phyloP scores from a whole-genome alignment of 2,329 filamentous ascomycete genomes.

The Neurospora sp. region DNA sequence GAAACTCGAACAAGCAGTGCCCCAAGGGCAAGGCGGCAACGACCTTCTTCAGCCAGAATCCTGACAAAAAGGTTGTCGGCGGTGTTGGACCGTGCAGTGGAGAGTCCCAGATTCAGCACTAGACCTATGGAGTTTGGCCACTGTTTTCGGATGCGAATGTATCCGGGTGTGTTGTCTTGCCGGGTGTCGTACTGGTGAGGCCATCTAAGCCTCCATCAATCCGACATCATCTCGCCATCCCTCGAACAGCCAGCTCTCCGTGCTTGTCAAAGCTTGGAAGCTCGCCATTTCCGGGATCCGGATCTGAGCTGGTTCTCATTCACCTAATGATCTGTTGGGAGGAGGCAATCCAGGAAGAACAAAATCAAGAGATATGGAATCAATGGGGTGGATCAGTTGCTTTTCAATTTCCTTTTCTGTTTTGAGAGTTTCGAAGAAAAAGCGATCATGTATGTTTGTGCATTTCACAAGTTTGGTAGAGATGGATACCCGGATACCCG shows the following conservation, averaged over 20 bases:
- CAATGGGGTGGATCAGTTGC: not conserved
- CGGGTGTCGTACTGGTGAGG: not conserved
- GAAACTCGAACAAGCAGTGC: conserved; percentile 6
- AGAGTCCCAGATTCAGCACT: not conserved
- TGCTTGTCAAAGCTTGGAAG: not conserved
- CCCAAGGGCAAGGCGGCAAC: conserved; percentile 8
- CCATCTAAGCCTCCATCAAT: not conserved
- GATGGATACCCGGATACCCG: not conserved
- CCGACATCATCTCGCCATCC: not conserved
- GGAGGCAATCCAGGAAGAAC: not conserved
- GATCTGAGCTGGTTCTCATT: not conserved
- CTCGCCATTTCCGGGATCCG: not conserved
- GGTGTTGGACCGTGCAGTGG: not conserved
- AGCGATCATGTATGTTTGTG: not conserved
- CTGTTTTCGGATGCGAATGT: not conserved
- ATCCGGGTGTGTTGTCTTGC: not conserved
- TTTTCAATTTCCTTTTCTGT: not conserved
- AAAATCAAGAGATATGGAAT: not conserved
- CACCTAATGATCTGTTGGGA: not conserved
- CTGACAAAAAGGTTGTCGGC: not conserved
- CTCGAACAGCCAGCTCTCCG: not conserved
- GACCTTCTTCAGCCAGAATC: not conserved
- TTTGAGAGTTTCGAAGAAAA: not conserved
- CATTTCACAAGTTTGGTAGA: not conserved
- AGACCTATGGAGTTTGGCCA: not conserved